phyloP scores from a whole-genome alignment of 2,329 filamentous ascomycete species.

The Xylariaceae sp. region DNA sequence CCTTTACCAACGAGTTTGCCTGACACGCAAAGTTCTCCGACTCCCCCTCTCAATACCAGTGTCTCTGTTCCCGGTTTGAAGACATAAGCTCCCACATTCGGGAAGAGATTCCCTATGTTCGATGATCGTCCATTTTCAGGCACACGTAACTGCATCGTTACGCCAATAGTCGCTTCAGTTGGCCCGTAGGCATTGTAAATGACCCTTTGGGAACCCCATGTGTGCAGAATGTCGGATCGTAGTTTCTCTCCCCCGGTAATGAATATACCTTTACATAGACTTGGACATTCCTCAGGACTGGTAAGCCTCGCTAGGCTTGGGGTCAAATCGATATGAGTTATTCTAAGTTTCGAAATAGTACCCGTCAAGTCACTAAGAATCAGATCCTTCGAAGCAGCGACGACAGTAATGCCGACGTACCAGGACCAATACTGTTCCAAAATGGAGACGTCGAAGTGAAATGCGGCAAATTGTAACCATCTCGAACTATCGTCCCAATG shows the following conservation, averaged over 20 bases:
- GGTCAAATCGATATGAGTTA: conserved; percentile 90
- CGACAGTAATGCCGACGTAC: conserved; percentile 83
- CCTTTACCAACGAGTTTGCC: conserved; percentile 86
- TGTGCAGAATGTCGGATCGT: conserved; percentile 83
- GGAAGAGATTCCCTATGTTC: conserved; percentile 84
- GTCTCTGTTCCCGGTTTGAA: conserved; percentile 65
- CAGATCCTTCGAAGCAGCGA: conserved; percentile 77
- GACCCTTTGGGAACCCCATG: conserved; percentile 74
- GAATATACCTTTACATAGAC: conserved; percentile 77
- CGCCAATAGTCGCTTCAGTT: conserved; percentile 89
- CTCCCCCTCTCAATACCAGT: conserved; percentile 72
- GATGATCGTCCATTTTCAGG: conserved; percentile 74
- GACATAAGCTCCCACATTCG: conserved; percentile 83
- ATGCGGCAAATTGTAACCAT: conserved; percentile 90
- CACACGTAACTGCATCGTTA: conserved; percentile 84
- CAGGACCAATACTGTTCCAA: conserved; percentile 95
- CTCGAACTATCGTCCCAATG: conserved; percentile 73
- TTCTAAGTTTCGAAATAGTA: conserved; percentile 67
- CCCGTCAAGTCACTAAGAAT: conserved; percentile 79
- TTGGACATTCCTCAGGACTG: conserved; percentile 77
- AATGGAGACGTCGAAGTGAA: conserved; percentile 92
- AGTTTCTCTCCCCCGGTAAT: conserved; percentile 89
- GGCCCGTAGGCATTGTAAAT: conserved; percentile 94
- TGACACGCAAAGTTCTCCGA: conserved; percentile 86
- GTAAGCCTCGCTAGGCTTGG: conserved; percentile 80